phyloP scores from a whole-genome alignment of 2,329 filamentous ascomycete genomes.

The Helicocarpus griseus region DNA sequence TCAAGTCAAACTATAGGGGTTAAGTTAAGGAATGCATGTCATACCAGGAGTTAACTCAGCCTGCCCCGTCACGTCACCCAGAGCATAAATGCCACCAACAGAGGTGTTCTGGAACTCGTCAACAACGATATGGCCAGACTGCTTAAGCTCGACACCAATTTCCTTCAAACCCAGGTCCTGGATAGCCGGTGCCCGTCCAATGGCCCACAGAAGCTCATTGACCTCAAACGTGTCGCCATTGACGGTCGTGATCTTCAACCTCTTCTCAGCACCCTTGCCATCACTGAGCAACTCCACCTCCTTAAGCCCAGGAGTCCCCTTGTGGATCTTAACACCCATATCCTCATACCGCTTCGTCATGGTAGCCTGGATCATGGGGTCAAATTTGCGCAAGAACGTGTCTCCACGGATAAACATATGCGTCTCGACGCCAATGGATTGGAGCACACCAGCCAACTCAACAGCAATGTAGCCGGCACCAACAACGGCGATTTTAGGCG shows the following conservation, averaged over 20 bases:
- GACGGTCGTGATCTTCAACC: conserved; percentile 35
- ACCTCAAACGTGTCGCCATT: conserved; percentile 36
- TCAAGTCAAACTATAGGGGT: background rate
- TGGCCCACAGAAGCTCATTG: conserved; percentile 43
- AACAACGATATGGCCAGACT: conserved; percentile 34
- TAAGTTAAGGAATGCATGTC: conserved; percentile 7
- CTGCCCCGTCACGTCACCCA: conserved; percentile 44
- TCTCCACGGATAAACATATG: conserved; percentile 43
- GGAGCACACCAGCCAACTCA: conserved; percentile 42
- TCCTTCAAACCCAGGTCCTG: conserved; percentile 33
- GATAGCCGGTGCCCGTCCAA: conserved; percentile 39
- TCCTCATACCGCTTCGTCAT: conserved; percentile 44
- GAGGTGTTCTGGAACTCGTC: conserved; percentile 44
- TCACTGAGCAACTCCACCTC: conserved; percentile 37
- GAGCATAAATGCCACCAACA: conserved; percentile 38
- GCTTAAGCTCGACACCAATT: conserved; percentile 32
- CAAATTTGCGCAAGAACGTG: conserved; percentile 41
- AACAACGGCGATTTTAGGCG: conserved; percentile 41
- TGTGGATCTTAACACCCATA: conserved; percentile 39
- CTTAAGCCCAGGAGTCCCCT: conserved; percentile 37
- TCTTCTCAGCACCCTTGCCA: conserved; percentile 38
- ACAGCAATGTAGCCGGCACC: conserved; percentile 45
- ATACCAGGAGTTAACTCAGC: conserved; percentile 42
- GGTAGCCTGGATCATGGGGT: conserved; percentile 44
- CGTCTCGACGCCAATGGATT: conserved; percentile 40